Percentiles rank a stretch among this genome's conserved stretches.
These are phyloP conservation scores for Leptodontidium sp. DNA, from an alignment of 2,329 filamentous ascomycete species.

Conservation along the genomic window DNA sequence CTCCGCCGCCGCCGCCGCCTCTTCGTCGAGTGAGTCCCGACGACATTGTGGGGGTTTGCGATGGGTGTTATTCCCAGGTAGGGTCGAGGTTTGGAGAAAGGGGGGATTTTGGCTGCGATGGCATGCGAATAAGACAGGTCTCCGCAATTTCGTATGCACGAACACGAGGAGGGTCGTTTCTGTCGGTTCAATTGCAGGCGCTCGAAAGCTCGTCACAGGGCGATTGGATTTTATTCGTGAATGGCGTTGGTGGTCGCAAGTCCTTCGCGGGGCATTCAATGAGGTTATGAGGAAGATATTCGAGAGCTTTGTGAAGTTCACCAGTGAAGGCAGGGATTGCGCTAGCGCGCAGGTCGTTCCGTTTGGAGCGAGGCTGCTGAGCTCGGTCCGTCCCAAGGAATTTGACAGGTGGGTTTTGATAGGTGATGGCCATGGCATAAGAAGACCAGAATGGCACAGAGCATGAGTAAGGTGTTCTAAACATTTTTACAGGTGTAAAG, in stretches of 20 bases:
- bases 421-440: neutral
- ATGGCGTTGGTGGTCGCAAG: constrained; percentile 16
- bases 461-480: constrained; percentile 47
- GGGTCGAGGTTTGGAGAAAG: constrained; percentile 37
- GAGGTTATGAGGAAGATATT: constrained; percentile 13
- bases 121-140: constrained; percentile 40
- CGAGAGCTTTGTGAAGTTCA: constrained; percentile 15
- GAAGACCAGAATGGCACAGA: constrained; percentile 6
- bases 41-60: constrained; percentile 48
- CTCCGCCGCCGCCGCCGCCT: constrained; percentile 69
- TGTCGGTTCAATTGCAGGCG: constrained; percentile 3
- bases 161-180: constrained; percentile 22
- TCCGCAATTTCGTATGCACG: constrained; percentile 38
- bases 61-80: constrained; percentile 34
- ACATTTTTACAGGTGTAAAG: constrained; percentile 47
- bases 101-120: constrained; percentile 35
- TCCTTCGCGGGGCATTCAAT: constrained; percentile 11
- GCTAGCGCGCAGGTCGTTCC: neutral
- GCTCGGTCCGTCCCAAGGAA: constrained; percentile 2
- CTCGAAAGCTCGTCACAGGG: constrained; percentile 8
- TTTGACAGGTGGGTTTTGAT: constrained; percentile 11
- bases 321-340: constrained; percentile 15
- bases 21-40: constrained; percentile 70
- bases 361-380: constrained; percentile 15
- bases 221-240: neutral